Conservation (phyloP, 208 protist genomes). For the Wallacemonas sp. region DNA sequence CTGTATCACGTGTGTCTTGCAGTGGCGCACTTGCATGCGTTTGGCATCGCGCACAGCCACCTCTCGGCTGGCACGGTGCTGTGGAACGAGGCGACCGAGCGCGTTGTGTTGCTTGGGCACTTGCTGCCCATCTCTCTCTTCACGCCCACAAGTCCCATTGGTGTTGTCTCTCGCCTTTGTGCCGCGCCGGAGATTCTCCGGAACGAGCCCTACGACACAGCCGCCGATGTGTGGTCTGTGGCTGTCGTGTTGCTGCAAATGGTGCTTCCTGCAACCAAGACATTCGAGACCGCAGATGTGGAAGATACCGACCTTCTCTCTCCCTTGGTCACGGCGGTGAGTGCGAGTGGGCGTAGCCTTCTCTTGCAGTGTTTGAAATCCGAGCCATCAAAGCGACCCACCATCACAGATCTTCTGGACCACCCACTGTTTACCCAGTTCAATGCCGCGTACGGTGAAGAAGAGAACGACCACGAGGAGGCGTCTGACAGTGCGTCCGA, state of each 20-base stretch:
- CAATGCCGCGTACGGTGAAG: background rate
- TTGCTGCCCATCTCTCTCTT: slow-evolving; percentile 67
- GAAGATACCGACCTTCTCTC: slow-evolving; percentile 69
- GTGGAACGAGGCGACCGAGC: slow-evolving; percentile 10
- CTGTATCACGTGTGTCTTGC: slow-evolving; percentile 28
- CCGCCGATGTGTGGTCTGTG: slow-evolving; percentile 76
- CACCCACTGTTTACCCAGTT: slow-evolving; percentile 52
- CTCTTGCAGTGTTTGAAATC: slow-evolving; percentile 70
- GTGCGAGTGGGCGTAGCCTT: slow-evolving; percentile 42
- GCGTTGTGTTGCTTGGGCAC: slow-evolving; percentile 43
- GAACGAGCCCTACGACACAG: slow-evolving; percentile 39
- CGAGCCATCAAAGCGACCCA: slow-evolving; percentile 45
- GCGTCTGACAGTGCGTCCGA: background rate
- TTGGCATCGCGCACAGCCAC: slow-evolving; percentile 61
- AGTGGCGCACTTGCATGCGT: slow-evolving; percentile 44
- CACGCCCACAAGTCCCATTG: slow-evolving; percentile 36
- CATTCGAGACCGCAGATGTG: slow-evolving; percentile 58
- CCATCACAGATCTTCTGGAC: slow-evolving; percentile 43
- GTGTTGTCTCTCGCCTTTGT: slow-evolving; percentile 25
- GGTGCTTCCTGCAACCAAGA: slow-evolving; percentile 25
- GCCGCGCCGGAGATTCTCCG: slow-evolving; percentile 71
- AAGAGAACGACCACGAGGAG: slow-evolving; percentile 5
- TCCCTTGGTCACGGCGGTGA: slow-evolving; percentile 40
- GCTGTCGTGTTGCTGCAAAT: slow-evolving; percentile 74
- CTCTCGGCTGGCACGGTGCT: slow-evolving; percentile 32